Evolutionary conservation across 192 early-diverging fungal species (phyloP).

Genomic region (Coemansia sp.): DNA sequence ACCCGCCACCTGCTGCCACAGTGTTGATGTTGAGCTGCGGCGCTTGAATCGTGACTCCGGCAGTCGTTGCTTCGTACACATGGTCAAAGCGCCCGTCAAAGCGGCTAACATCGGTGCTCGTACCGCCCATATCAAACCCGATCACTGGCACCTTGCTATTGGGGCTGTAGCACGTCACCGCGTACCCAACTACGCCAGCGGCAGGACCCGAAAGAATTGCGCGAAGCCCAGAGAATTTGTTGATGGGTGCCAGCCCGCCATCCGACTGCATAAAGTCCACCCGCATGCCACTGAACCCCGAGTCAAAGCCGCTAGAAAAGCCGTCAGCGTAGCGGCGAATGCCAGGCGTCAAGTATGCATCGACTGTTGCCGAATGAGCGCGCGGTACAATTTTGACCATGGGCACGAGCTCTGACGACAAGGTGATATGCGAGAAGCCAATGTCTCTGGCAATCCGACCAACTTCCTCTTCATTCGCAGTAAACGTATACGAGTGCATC

Average conservation of each 20-base stretch:
- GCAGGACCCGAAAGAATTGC: slow-evolving; percentile 96
- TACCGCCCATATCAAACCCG: slow-evolving; percentile 97
- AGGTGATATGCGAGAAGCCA: slow-evolving; percentile 85
- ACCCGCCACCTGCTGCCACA: slow-evolving; percentile 96
- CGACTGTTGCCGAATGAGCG: slow-evolving; percentile 83
- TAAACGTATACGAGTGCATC: slow-evolving; percentile 93
- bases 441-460: slow-evolving; percentile 66
- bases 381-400: slow-evolving; percentile 96
- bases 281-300: slow-evolving; percentile 51
- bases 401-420: slow-evolving; percentile 80
- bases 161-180: slow-evolving; percentile 55
- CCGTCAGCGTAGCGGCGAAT: slow-evolving; percentile 83
- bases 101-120: slow-evolving; percentile 89
- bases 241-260: slow-evolving; percentile 87
- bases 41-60: slow-evolving; percentile 89
- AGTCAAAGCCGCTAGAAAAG: slow-evolving; percentile 87
- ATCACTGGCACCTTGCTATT: slow-evolving; percentile 66
- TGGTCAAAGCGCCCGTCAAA: slow-evolving; percentile 88
- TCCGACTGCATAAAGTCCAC: slow-evolving; percentile 99
- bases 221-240: slow-evolving; percentile 80
- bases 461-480: slow-evolving; percentile 76
- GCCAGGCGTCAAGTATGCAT: slow-evolving; percentile 93
- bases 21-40: slow-evolving; percentile 96
- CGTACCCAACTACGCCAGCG: slow-evolving; percentile 90
- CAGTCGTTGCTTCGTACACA: slow-evolving; percentile 92